Conservation (phyloP, 2,329 filamentous ascomycete species). For the Colletotrichum caudatum region DNA sequence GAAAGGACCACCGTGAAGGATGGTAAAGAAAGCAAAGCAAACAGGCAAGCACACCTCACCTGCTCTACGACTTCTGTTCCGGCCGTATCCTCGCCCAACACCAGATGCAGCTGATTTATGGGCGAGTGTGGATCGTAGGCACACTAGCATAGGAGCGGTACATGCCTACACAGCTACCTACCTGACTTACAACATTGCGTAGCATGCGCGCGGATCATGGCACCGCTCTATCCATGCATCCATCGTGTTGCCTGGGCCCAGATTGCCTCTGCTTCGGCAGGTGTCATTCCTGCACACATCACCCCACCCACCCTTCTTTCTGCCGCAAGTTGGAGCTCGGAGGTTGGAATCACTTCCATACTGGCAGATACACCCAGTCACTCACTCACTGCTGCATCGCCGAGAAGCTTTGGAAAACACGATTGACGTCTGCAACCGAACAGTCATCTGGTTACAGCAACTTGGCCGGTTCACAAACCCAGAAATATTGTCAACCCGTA, state of each 20-base stretch:
- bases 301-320: slow-evolving; percentile 26
- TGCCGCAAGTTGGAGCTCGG: slow-evolving; percentile 10
- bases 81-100: too few relatives aligned
- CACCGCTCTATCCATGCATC: not conserved
- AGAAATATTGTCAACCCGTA: not conserved
- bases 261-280: slow-evolving; percentile 2
- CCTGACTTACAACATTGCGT: too few relatives aligned
- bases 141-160: too few relatives aligned
- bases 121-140: too few relatives aligned
- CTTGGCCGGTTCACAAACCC: slow-evolving; percentile 11
- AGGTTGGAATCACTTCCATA: not conserved
- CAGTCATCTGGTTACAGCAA: too few relatives aligned
- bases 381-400: not conserved
- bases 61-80: too few relatives aligned
- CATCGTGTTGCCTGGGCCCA: not conserved
- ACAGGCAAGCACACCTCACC: not conserved
- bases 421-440: not conserved
- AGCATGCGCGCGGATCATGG: not conserved
- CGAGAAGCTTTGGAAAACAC: not conserved
- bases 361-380: too few relatives aligned
- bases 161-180: too few relatives aligned
- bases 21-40: not conserved
- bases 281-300: slow-evolving; percentile 41
- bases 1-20: slow-evolving; percentile 7
- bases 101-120: too few relatives aligned